phyloP scores from a whole-genome alignment of 257 asterid genomes.

The Nicotiana knightiana region DNA sequence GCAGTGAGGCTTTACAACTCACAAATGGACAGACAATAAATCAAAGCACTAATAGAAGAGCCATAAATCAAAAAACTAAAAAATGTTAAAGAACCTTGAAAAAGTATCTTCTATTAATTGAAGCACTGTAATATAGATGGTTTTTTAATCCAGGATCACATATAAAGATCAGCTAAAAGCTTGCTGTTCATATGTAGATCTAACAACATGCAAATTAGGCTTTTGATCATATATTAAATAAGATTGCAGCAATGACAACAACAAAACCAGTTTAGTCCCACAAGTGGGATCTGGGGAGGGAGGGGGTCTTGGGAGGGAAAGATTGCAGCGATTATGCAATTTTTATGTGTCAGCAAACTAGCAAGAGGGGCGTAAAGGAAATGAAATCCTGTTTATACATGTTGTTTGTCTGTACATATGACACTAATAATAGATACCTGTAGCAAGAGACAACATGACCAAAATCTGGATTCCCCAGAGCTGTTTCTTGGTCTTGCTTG shows the following conservation, averaged over 20 bases:
- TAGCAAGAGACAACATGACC: constrained; percentile 47
- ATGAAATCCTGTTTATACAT: constrained; percentile 3
- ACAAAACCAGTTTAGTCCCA: too few relatives aligned
- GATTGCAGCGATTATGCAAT: not conserved
- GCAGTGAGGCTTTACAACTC: not conserved
- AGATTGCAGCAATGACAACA: not conserved
- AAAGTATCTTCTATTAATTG: constrained; percentile 14
- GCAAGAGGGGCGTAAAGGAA: not conserved
- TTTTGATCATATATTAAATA: not conserved
- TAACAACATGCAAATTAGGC: not conserved
- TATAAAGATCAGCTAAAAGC: not conserved
- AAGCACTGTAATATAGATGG: constrained; percentile 15
- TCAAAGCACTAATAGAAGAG: constrained; percentile 47
- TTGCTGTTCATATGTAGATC: not conserved
- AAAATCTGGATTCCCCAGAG: constrained; percentile 29
- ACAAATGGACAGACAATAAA: not conserved
- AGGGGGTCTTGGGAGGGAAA: not conserved
- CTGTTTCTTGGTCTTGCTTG: constrained; percentile 29
- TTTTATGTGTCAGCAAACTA: not conserved
- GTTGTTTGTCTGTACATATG: not conserved
- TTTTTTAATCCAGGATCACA: not conserved
- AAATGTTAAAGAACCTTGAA: not conserved
- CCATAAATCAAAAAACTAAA: not conserved
- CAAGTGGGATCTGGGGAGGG: too few relatives aligned
- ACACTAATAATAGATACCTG: constrained; percentile 40